Percentiles rank a stretch among this genome's conserved stretches.
Conservation (phyloP, 2,329 filamentous ascomycete species). For the Colletotrichum costaricense region DNA sequence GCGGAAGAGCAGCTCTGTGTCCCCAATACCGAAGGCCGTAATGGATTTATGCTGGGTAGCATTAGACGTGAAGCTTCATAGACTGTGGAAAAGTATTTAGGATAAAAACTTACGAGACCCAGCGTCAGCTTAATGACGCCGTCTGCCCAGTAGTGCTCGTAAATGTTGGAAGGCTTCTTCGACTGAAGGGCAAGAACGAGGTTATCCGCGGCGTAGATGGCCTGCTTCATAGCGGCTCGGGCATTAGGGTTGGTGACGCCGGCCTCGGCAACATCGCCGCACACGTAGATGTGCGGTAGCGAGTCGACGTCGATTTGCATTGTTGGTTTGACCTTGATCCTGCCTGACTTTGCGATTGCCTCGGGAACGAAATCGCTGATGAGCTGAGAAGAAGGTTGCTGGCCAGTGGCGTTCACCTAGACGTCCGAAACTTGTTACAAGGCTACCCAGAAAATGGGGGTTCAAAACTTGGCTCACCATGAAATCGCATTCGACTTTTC, state of each 20-base stretch:
- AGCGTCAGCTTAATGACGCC: constrained; percentile 65
- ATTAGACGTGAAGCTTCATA: constrained; percentile 2
- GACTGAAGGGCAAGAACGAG: constrained; percentile 59
- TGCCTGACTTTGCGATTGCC: constrained; percentile 57
- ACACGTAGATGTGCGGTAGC: constrained; percentile 66
- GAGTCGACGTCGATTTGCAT: constrained; percentile 64
- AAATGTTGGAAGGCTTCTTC: constrained; percentile 50
- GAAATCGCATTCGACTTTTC: constrained; percentile 59
- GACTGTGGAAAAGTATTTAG: not conserved
- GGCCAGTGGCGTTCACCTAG: constrained; percentile 70
- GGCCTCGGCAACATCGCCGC: constrained; percentile 72
- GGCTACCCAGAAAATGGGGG: not conserved
- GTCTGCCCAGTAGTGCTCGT: constrained; percentile 58
- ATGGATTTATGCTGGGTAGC: constrained; percentile 55
- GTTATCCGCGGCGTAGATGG: constrained; percentile 64
- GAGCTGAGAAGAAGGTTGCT: constrained; percentile 65
- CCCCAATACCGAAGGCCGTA: constrained; percentile 54
- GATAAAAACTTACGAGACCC: constrained; percentile 55
- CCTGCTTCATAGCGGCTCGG: constrained; percentile 65
- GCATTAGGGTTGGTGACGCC: constrained; percentile 63
- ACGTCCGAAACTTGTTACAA: constrained; percentile 9
- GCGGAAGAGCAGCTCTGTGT: constrained; percentile 54
- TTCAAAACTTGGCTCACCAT: constrained; percentile 51
- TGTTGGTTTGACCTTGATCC: constrained; percentile 65
- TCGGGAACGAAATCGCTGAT: constrained; percentile 55